Evolutionary conservation across 2,329 filamentous ascomycete genomes (phyloP), one percentile per base, ranked within the genome.

Genomic region (Metarhizium robertsii): DNA sequence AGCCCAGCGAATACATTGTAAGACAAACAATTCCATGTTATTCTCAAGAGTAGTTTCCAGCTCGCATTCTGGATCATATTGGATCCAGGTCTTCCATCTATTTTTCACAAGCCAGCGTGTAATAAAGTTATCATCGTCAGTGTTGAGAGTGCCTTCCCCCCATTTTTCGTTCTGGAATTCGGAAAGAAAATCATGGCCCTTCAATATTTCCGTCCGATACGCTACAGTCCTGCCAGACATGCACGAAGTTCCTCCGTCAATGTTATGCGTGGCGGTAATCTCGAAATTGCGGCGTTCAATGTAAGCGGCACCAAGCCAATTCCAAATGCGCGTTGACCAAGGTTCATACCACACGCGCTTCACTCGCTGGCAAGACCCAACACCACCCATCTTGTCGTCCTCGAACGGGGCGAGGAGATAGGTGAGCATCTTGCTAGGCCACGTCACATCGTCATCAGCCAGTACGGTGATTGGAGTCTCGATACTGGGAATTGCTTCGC

Each of bases 41-140:
- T 92, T 88, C 71, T 96, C 92, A 45, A 97, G 79, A 3, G 92
- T 96, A 30, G 92, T 97, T 75, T 94, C 86, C 58, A 97, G 87
- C 72, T 95, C 89, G 65, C 90, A 95, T 67, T 95, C 90, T 50
- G 81, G 83, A 69, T 96, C 87, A 73, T 96, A 96, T 74, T 97
- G 92, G 71, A 96, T 88, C 79, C 89, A 92, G 25, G 92, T 96
- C 74, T 95, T 90, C 89, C 90, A 95, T 62, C 86, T 81, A 74
- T 96, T 87, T 61, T 85, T 88, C 62, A 96, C 92, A 66, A 97
- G 81, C 92, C 92, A 97, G 56, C 92, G 86, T 6, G 92, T 96
- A 64, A 97, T 90, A 74, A 96, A 97, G 74, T 97, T 97, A 78
- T 97, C 92, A 70, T 97, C 92, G 71, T 97, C 92, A 30, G 92